Conservation (phyloP, 2,329 filamentous ascomycete species). For the Neofusicoccum ribis region DNA sequence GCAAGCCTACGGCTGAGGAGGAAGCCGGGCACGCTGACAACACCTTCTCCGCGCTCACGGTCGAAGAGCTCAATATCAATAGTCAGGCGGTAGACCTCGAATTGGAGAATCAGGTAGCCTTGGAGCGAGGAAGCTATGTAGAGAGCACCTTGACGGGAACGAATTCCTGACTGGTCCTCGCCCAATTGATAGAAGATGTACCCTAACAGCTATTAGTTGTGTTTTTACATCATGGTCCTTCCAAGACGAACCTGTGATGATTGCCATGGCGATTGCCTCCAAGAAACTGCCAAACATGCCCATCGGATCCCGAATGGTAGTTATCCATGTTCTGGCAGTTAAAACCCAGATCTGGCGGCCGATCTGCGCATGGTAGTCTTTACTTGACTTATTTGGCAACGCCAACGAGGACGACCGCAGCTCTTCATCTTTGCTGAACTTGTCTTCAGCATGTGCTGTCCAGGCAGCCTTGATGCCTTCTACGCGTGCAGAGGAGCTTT, state of each 20-base stretch:
- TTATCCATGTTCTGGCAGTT: slow-evolving; percentile 67
- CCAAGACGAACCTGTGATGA: slow-evolving; percentile 64
- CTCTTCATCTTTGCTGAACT: slow-evolving; percentile 17
- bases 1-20: slow-evolving; percentile 69
- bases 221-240: not conserved
- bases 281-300: slow-evolving; percentile 70
- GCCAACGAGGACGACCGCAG: not conserved
- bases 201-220: not conserved
- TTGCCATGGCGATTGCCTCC: slow-evolving; percentile 69
- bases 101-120: slow-evolving; percentile 73
- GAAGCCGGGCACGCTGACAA: slow-evolving; percentile 68
- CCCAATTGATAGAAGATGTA: slow-evolving; percentile 65
- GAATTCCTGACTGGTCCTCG: slow-evolving; percentile 68
- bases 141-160: slow-evolving; percentile 70
- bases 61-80: slow-evolving; percentile 76
- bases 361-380: slow-evolving; percentile 55
- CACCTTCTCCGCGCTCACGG: slow-evolving; percentile 71
- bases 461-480: slow-evolving; percentile 50
- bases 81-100: slow-evolving; percentile 73
- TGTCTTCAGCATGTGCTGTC: not conserved
- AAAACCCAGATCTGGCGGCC: slow-evolving; percentile 64
- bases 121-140: slow-evolving; percentile 73
- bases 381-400: not conserved
- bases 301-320: slow-evolving; percentile 74
- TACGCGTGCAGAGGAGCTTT: slow-evolving; percentile 60